phyloP scores from a whole-genome alignment of 2,329 filamentous ascomycete genomes.

The Fusarium marasasianum region DNA sequence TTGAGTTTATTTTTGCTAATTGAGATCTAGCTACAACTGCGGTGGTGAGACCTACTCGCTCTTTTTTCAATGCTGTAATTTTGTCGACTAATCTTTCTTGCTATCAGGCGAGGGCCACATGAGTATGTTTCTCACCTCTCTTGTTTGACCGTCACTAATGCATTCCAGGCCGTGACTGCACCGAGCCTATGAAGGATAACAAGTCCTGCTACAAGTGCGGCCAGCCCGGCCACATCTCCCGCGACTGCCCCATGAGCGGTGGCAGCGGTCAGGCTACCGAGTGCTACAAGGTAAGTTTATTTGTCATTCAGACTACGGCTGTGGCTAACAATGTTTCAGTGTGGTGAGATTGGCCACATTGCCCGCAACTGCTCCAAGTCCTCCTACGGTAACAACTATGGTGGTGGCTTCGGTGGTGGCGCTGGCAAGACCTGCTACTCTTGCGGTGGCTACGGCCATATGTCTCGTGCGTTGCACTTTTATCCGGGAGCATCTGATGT shows the following conservation, averaged over 20 bases:
- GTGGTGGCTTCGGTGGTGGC: conserved; percentile 61
- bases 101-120: conserved; percentile 74
- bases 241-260: conserved; percentile 75
- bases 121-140: conserved; percentile 64
- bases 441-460: conserved; percentile 95
- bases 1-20: background rate
- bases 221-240: conserved; percentile 88
- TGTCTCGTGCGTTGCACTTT: conserved; percentile 74
- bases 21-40: conserved; percentile 75
- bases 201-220: conserved; percentile 83
- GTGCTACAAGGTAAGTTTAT: conserved; percentile 80
- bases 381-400: conserved; percentile 59
- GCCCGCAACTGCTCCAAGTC: conserved; percentile 86
- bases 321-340: conserved; percentile 58
- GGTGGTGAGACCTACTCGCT: conserved; percentile 65
- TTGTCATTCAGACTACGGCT: background rate
- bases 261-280: conserved; percentile 66
- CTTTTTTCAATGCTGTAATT: background rate
- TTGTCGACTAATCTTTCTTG: conserved; percentile 39
- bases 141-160: conserved; percentile 14
- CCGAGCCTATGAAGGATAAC: conserved; percentile 86
- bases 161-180: conserved; percentile 84
- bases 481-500: background rate
- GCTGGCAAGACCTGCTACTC: conserved; percentile 94
- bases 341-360: conserved; percentile 95